Evolutionary conservation across 345 rosid species (phyloP).

Genomic region (Firmiana major): DNA sequence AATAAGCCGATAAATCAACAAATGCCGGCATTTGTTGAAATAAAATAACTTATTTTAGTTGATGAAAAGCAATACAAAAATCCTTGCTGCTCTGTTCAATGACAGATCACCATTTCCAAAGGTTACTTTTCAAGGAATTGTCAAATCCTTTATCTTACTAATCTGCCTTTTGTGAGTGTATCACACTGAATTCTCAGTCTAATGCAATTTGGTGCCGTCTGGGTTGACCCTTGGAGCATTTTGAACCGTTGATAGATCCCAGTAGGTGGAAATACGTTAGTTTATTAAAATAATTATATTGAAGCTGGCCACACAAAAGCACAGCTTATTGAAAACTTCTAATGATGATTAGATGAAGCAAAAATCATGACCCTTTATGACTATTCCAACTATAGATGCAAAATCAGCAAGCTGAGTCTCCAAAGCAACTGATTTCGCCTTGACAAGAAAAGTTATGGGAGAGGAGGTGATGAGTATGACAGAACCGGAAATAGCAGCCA

Average conservation of each 20-base stretch:
- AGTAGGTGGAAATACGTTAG: not conserved
- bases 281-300: not conserved
- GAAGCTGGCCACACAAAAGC: not conserved
- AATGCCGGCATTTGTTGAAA: slow-evolving; percentile 12
- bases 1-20: not conserved
- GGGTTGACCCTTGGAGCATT: not conserved
- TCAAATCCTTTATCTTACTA: not conserved
- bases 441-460: slow-evolving; percentile 27
- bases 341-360: slow-evolving; percentile 21
- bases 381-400: slow-evolving; percentile 19
- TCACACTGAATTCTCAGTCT: not conserved
- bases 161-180: not conserved
- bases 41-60: not conserved
- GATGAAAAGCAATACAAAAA: slow-evolving; percentile 13
- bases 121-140: not conserved
- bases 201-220: not conserved
- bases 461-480: slow-evolving; percentile 30
- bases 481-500: slow-evolving; percentile 1
- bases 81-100: slow-evolving; percentile 13
- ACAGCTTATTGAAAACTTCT: slow-evolving; percentile 8
- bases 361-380: slow-evolving; percentile 14
- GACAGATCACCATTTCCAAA: slow-evolving; percentile 29
- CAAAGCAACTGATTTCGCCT: not conserved
- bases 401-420: slow-evolving; percentile 5
- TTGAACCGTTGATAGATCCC: slow-evolving; percentile 6